Evolutionary conservation across 164 flowering plant genomes (phyloP).

Genomic region (Nymphaea colorata): DNA sequence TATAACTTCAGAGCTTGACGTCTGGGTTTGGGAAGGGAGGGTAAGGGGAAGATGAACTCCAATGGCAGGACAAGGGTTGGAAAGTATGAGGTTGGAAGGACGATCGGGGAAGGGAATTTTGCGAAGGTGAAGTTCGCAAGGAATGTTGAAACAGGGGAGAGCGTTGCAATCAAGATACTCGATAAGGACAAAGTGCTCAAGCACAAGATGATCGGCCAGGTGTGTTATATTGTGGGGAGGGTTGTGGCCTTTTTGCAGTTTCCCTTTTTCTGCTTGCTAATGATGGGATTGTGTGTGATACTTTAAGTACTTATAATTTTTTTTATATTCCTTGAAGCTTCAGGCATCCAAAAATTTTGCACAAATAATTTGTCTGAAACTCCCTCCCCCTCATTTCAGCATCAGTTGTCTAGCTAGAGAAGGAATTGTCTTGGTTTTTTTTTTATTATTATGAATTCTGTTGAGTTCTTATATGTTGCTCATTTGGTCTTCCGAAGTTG

Average conservation of each 20-base stretch:
- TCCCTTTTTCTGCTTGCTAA: neutral
- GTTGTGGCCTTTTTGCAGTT: neutral
- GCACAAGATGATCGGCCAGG: slow-evolving; percentile 84
- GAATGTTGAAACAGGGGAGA: slow-evolving; percentile 44
- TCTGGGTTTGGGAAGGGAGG: neutral
- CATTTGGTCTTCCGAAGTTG: too few species aligned
- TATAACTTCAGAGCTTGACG: too few species aligned
- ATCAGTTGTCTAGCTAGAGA: too few species aligned
- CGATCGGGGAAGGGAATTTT: slow-evolving; percentile 71
- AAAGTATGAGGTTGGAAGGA: slow-evolving; percentile 67
- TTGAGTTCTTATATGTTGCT: too few species aligned
- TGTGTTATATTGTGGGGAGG: slow-evolving; percentile 5
- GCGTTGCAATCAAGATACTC: slow-evolving; percentile 69
- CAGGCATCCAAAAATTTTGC: too few species aligned
- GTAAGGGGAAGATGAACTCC: neutral
- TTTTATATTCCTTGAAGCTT: too few species aligned
- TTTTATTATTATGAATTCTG: too few species aligned
- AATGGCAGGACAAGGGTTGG: slow-evolving; percentile 47
- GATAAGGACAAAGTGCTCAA: slow-evolving; percentile 69
- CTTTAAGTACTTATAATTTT: neutral
- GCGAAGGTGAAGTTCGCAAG: slow-evolving; percentile 82
- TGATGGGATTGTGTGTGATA: neutral
- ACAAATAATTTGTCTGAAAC: too few species aligned
- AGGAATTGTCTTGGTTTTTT: too few species aligned
- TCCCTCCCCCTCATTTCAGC: too few species aligned